These are phyloP conservation scores for Malania oleifera DNA, from an alignment of 164 flowering plant species.

Conservation along the genomic window DNA sequence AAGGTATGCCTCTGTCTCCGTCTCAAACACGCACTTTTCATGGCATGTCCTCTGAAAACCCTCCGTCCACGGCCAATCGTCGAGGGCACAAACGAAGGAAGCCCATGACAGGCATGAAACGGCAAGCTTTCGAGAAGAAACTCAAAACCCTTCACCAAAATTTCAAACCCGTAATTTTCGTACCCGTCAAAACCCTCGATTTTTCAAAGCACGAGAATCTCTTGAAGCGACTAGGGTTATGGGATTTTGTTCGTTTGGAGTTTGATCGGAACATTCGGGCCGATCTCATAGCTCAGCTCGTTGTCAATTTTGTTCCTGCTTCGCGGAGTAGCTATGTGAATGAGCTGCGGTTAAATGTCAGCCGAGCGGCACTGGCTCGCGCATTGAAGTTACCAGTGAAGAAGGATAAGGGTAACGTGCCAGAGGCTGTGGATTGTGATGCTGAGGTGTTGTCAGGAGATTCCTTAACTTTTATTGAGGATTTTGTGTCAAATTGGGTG, in stretches of 20 bases:
- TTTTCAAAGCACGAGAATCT: constrained; percentile 48
- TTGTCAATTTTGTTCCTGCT: constrained; percentile 35
- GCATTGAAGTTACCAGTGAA: constrained; percentile 69
- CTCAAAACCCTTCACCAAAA: constrained; percentile 21
- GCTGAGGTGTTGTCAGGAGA: constrained; percentile 29
- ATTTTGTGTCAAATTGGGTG: constrained; percentile 70
- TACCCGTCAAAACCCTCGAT: constrained; percentile 50
- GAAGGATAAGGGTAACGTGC: constrained; percentile 29
- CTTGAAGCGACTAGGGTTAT: constrained; percentile 57
- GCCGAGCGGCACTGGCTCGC: constrained; percentile 61
- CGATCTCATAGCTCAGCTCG: constrained; percentile 52
- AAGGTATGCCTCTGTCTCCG: constrained; percentile 21
- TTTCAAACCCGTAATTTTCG: constrained; percentile 57
- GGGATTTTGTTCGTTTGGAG: constrained; percentile 76
- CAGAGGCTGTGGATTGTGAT: constrained; percentile 24
- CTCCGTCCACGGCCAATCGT: constrained; percentile 18
- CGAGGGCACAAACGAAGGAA: constrained; percentile 35
- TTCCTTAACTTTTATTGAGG: constrained; percentile 38
- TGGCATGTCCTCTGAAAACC: constrained; percentile 11
- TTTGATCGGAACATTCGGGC: constrained; percentile 45
- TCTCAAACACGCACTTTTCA: too few relatives aligned
- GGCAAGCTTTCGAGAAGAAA: constrained; percentile 37
- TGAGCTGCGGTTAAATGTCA: constrained; percentile 39
- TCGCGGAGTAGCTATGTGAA: constrained; percentile 43
- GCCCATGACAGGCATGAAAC: constrained; percentile 8